Evolutionary conservation across 2,329 filamentous ascomycete genomes (phyloP).

Genomic region (Colletotrichum graminicola): DNA sequence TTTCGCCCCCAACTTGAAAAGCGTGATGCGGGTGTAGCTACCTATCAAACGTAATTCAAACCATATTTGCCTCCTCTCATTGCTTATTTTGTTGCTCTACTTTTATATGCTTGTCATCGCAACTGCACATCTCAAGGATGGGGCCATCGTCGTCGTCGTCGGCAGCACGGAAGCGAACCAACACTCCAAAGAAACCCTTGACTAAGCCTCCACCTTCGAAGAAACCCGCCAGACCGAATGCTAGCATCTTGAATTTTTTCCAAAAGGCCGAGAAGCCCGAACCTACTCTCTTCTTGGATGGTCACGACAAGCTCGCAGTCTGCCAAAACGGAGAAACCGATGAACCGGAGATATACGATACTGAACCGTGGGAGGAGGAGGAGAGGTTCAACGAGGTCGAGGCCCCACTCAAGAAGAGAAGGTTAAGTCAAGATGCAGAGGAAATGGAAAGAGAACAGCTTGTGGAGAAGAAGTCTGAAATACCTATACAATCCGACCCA

Average conservation of each 20-base stretch:
- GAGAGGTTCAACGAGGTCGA: constrained; percentile 52
- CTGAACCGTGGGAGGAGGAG: constrained; percentile 28
- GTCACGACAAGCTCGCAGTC: constrained; percentile 30
- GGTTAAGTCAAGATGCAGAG: constrained; percentile 49
- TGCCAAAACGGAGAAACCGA: constrained; percentile 12
- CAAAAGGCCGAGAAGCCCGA: constrained; percentile 74
- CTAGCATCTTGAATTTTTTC: constrained; percentile 81
- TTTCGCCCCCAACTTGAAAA: not conserved
- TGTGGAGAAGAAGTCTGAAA: constrained; percentile 10
- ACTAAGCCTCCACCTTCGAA: constrained; percentile 43
- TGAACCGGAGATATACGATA: constrained; percentile 27
- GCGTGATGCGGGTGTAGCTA: not conserved
- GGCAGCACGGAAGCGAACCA: constrained; percentile 37
- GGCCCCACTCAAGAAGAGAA: constrained; percentile 57
- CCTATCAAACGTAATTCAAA: not conserved
- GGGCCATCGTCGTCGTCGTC: constrained; percentile 33
- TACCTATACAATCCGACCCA: constrained; percentile 7
- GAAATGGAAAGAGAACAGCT: constrained; percentile 16
- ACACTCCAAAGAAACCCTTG: constrained; percentile 40
- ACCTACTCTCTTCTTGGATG: constrained; percentile 66
- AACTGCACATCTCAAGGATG: constrained; percentile 30
- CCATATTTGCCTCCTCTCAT: not conserved
- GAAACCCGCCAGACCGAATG: constrained; percentile 62
- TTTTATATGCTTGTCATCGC: too few relatives aligned
- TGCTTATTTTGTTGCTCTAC: not conserved